Evolutionary conservation across 208 protist genomes (phyloP).

Genomic region (Kentomonas sorsogonicus): DNA sequence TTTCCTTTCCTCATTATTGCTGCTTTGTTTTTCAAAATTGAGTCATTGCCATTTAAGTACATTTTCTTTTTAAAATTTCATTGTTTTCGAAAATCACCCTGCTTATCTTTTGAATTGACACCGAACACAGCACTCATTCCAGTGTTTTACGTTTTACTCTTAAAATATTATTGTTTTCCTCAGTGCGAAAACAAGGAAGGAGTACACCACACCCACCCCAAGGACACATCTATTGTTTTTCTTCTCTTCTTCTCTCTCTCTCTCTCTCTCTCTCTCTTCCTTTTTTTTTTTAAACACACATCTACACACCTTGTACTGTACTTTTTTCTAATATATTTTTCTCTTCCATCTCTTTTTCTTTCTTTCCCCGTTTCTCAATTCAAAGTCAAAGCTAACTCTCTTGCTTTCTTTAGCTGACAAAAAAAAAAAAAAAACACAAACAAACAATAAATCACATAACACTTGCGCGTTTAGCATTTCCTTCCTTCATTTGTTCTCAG

Average conservation of each 20-base stretch:
- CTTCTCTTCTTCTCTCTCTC: constrained; percentile 9
- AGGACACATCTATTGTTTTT: background rate
- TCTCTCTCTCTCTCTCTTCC: constrained; percentile 1
- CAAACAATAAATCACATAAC: no score
- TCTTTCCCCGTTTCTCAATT: background rate
- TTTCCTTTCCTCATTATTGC: constrained; percentile 3
- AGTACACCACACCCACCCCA: background rate
- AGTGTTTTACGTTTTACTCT: constrained; percentile 4
- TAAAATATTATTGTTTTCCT: background rate
- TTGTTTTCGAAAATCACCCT: no score
- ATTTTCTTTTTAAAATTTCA: background rate
- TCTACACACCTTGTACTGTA: background rate
- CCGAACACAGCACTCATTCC: constrained; percentile 11
- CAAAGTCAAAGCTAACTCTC: background rate
- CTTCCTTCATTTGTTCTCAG: no score
- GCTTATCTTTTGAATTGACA: no score
- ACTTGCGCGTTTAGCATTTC: no score
- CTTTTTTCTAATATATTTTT: constrained; percentile 12
- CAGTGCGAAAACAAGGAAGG: background rate
- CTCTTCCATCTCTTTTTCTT: constrained; percentile 14
- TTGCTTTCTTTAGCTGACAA: constrained; percentile 3
- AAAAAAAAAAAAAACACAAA: no score
- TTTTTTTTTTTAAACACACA: background rate
- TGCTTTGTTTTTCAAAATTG: constrained; percentile 5
- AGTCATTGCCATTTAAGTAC: background rate